phyloP scores from a whole-genome alignment of 768 basidiomycete genomes.

The Amanita phalloides region DNA sequence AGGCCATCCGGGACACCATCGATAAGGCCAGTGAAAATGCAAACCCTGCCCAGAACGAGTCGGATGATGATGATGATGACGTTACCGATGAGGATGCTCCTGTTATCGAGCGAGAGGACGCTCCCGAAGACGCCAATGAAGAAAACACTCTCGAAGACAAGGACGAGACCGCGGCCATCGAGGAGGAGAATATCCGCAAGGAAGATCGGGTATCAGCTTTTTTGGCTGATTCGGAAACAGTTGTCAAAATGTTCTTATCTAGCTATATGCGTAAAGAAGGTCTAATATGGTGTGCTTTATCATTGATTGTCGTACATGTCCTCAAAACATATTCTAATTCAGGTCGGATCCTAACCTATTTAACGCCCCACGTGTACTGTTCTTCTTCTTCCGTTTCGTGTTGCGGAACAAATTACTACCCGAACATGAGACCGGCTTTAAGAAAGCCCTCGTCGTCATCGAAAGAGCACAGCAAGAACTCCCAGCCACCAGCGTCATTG shows the following conservation, averaged over 20 bases:
- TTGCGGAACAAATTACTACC: slow-evolving; percentile 30
- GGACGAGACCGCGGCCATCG: slow-evolving; percentile 25
- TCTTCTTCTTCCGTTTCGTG: slow-evolving; percentile 36
- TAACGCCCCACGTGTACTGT: slow-evolving; percentile 29
- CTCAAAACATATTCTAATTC: background rate
- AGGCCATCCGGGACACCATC: background rate
- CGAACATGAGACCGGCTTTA: slow-evolving; percentile 10
- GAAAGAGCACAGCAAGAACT: slow-evolving; percentile 7
- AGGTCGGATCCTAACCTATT: slow-evolving; percentile 33
- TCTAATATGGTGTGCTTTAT: slow-evolving; percentile 41
- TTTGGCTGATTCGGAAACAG: slow-evolving; percentile 48
- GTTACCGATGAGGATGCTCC: background rate
- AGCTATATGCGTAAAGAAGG: slow-evolving; percentile 61
- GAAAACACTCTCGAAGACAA: slow-evolving; percentile 14
- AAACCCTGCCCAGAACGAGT: background rate
- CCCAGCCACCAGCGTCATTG: slow-evolving; percentile 6
- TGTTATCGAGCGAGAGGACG: background rate
- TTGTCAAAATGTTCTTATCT: slow-evolving; percentile 57
- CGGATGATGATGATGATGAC: background rate
- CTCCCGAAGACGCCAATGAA: background rate
- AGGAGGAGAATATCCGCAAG: slow-evolving; percentile 23
- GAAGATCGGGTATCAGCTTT: slow-evolving; percentile 41
- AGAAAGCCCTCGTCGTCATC: slow-evolving; percentile 4
- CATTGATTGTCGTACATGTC: background rate
- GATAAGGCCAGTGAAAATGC: background rate